A percentile compares a stretch with the other conserved stretches of the same genome.
These are phyloP conservation scores for Salvia hispanica DNA, from an alignment of 257 asterid species.

Conservation along the genomic window DNA sequence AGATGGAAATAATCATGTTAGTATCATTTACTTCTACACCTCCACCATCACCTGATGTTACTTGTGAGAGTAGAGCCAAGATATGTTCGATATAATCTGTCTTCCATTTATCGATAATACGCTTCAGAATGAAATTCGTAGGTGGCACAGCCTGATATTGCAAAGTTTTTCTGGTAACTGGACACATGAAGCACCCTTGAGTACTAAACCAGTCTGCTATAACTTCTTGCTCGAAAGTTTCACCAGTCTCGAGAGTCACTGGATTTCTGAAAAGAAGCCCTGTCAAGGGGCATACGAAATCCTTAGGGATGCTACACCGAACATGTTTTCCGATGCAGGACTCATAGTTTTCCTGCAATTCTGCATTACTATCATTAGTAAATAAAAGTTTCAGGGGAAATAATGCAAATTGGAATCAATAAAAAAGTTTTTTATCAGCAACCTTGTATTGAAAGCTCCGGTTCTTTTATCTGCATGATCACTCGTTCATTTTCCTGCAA, in stretches of 20 bases:
- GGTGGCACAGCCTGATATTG: conserved; percentile 53
- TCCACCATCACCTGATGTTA: conserved; percentile 27
- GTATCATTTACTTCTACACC: conserved; percentile 30
- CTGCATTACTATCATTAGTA: conserved; percentile 35
- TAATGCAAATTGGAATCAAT: background rate
- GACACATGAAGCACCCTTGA: conserved; percentile 62
- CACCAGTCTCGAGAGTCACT: conserved; percentile 80
- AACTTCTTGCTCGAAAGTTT: conserved; percentile 69
- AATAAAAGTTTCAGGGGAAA: conserved; percentile 9
- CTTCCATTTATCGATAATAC: conserved; percentile 65
- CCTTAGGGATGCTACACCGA: conserved; percentile 50
- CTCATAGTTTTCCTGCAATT: conserved; percentile 29
- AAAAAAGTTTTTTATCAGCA: conserved; percentile 21
- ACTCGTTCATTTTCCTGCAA: conserved; percentile 42
- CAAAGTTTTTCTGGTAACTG: conserved; percentile 55
- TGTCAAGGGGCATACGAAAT: conserved; percentile 68
- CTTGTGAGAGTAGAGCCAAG: conserved; percentile 41
- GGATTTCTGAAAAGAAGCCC: conserved; percentile 67
- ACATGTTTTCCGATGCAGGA: conserved; percentile 25
- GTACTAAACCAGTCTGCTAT: conserved; percentile 52
- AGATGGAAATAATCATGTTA: conserved; percentile 38
- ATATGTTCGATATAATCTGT: conserved; percentile 45
- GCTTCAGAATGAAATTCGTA: conserved; percentile 64
- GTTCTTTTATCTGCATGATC: conserved; percentile 44
- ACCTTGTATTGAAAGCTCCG: conserved; percentile 47